Evolutionary conservation across 2,329 filamentous ascomycete species (phyloP).

Genomic region (Cladophialophora yegresii): DNA sequence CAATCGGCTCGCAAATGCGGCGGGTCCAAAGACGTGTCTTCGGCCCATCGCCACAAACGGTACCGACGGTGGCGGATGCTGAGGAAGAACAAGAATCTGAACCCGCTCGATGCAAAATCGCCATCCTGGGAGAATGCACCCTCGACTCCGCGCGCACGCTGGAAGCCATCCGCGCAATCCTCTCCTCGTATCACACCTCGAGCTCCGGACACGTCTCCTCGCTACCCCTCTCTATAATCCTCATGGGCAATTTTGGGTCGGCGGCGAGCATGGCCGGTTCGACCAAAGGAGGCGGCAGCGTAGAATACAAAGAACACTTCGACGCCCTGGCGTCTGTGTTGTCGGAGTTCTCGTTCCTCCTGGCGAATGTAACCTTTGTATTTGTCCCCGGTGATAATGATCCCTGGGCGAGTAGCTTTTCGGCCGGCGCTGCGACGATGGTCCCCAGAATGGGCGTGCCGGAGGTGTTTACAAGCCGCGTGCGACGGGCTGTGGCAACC

Average conservation of each 20-base stretch:
- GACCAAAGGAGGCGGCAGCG: constrained; percentile 73
- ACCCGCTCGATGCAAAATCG: constrained; percentile 53
- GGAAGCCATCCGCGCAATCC: constrained; percentile 75
- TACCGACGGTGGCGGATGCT: constrained; percentile 39
- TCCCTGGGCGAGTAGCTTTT: constrained; percentile 88
- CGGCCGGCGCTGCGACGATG: constrained; percentile 50
- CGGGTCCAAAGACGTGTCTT: constrained; percentile 72
- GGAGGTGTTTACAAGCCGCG: constrained; percentile 83
- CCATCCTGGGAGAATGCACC: constrained; percentile 83
- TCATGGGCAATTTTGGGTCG: constrained; percentile 80
- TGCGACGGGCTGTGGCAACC: constrained; percentile 75
- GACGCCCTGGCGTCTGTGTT: constrained; percentile 81
- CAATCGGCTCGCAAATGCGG: constrained; percentile 79
- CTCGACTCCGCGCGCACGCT: constrained; percentile 82
- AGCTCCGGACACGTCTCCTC: constrained; percentile 49
- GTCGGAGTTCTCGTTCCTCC: constrained; percentile 77
- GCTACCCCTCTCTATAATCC: constrained; percentile 74
- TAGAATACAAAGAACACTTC: constrained; percentile 97
- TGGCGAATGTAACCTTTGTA: constrained; percentile 78
- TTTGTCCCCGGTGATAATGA: constrained; percentile 97
- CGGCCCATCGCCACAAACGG: constrained; percentile 32
- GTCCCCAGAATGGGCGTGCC: constrained; percentile 63
- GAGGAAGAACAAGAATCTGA: constrained; percentile 40
- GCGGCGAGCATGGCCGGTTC: constrained; percentile 60
- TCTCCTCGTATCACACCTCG: constrained; percentile 72